Conservation (phyloP, 257 asterid genomes). For the Nicotiana undulata region DNA sequence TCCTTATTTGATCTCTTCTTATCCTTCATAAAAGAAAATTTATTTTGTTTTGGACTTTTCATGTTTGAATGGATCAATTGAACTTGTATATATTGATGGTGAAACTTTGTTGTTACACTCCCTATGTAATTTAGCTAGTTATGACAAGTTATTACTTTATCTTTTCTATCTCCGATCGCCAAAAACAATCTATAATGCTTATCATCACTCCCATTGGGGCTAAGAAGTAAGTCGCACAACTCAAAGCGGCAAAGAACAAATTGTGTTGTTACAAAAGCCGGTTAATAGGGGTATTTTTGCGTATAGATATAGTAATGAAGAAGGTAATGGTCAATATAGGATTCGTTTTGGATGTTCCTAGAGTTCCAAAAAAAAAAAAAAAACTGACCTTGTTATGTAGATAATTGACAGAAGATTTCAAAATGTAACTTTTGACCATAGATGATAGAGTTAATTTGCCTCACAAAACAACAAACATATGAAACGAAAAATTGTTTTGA, state of each 20-base stretch:
- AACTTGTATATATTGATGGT: neutral
- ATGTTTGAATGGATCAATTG: neutral
- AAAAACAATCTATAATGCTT: too few species aligned
- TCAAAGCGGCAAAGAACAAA: too few species aligned
- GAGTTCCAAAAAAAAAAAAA: too few species aligned
- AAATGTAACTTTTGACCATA: neutral
- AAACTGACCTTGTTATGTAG: neutral
- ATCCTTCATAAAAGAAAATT: slow-evolving; percentile 25
- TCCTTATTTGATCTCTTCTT: slow-evolving; percentile 35
- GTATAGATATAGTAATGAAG: too few species aligned
- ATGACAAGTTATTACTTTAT: too few species aligned
- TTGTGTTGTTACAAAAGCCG: too few species aligned
- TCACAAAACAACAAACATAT: neutral
- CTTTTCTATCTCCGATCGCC: accelerated
- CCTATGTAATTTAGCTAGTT: neutral
- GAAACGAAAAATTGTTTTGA: neutral
- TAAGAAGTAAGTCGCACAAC: too few species aligned
- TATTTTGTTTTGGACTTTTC: neutral
- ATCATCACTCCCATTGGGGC: too few species aligned
- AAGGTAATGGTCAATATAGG: too few species aligned
- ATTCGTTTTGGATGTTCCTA: too few species aligned
- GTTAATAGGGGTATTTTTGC: too few species aligned
- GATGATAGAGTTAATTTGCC: neutral
- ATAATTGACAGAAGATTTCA: neutral
- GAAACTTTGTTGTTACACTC: neutral